Evolutionary conservation across 2,329 filamentous ascomycete species (phyloP), one percentile per base, ranked within the genome.

Genomic region (Chaetomium strumarium): DNA sequence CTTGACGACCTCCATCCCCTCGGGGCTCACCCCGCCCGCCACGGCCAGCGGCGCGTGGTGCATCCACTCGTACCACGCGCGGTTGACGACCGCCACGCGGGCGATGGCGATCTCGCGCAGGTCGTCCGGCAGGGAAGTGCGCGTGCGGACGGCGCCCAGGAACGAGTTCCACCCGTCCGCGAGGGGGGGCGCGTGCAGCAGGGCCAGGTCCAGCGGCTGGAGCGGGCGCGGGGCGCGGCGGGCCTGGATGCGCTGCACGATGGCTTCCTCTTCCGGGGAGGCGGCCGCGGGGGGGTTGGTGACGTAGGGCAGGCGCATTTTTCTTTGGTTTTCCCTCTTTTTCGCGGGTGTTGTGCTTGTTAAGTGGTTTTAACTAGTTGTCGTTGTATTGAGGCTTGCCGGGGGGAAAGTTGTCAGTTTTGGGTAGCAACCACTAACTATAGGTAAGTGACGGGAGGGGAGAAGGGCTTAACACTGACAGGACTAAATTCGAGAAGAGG

Each of bases 11-110:
- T 72, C 70, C 60, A 85, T 69, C 8, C 72, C 76, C 14, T 71
- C 74, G 31, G 75, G 69, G 16, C 71, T 68, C 5, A 88, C 76
- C 5, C 84, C 83, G 0, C 77, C 83, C 17, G 71, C 71, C 9
- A 75, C 72, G 5, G 78, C 77, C 13, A 92, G 74, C 1, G 88
- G 88, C 14, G 83, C 84, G 66, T 95, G 90, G 50, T 88, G 81
- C 34, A 73, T 79, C 89, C 88, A 95, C 68, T 95, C 90, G 68
- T 90, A 95, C 83, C 86, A 89, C 1, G 90, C 90, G 16, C 77
- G 70, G 69, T 95, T 95, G 62, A 89, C 78, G 14, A 86, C 83
- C 12, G 90, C 90, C 13, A 95, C 86, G 45, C 89, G 80, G 63
- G 83, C 89, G 61, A 95, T 91, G 59, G 87, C 85, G 16, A 91